Evolutionary conservation across 1,139 yeast genomes (phyloP), one percentile per base, ranked within the genome.

Genomic region (Diutina sp.): DNA sequence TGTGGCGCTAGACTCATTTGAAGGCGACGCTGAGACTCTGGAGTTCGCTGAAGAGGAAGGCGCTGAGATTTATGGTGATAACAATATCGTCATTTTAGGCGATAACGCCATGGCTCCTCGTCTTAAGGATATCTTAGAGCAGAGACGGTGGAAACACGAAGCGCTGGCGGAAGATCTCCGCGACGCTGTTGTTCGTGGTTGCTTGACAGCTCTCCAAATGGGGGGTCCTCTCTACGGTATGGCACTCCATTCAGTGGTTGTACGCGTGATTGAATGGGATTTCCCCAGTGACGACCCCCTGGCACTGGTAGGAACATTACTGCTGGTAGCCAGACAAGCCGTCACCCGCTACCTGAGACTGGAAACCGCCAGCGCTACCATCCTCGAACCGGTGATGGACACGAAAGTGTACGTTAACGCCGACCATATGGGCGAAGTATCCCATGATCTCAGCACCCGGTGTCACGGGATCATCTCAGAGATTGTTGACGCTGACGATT

Each of bases 371-470:
- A 51, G 60, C 2, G 82, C 79, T 64, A 76, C 83, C 1, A 68
- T 90, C 1, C 73, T 91, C 66, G 98, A 93, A 68, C 99, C 99
- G 0, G 76, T 87, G 30, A 91, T 93, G 98, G 76, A 79, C 50
- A 85, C 90, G 6, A 75, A 75, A n/a, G 84, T 93, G 0, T 79
- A 78, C 56, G 86, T 85, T 1, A 77, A 78, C 56, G 86, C 90
- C 28, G 86, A 81, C 59, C 87, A 85, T 58, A 71, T 93, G 62
- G 99, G 99, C 21, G 78, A 77, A 52, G 95, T 93, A 0, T 81
- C 89, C 46, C 95, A 90, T 63, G 99, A 93, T 61, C 68, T 76
- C 57, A 71, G 74, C 77, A 66, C 84, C 80, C 60, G 86, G 82
- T 63, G 85, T 77, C 84, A 85, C 56, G 98, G 96, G 0, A 75